Base-by-base conservation (phyloP, 176 grass and related monocot species). In the Carex kokanica region DNA sequence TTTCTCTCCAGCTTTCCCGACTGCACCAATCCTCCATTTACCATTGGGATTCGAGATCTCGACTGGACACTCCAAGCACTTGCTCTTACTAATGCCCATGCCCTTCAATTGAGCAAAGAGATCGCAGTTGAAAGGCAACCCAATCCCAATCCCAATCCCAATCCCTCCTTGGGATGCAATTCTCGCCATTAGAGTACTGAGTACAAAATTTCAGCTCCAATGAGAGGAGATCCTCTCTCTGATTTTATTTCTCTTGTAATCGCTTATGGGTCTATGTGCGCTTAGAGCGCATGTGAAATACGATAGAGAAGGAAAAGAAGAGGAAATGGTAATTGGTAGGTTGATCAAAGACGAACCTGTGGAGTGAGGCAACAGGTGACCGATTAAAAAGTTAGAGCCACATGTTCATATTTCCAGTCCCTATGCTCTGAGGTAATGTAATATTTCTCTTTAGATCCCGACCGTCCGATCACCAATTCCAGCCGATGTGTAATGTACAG, bases 81-180 rank as follows among this genome's bases (percentile, higher is more conserved):
- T 82, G 24, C 61, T 81, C 64, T 80, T 73, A 4, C 78, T 47
- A 58, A 60, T 25, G 12, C 68, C 36, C 12, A 60, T 25, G 12
- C 68, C 36, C 12, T 21, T 64, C n/a, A 69, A 83, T 36, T 59
- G 83, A 16, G 80, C 32, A 82, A 40, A 55, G 23, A 82, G 47
- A 51, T 86, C 83, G 54, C 71, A 84, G 47, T 38, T 74, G 32
- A 84, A 79, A 60, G 51, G 80, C 79, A 90, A 82, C 51, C 63
- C 72, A 41, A 90, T 38, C 21, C 84, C 64, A 27, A 27, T 27
- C 27, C 27, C 27, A 27, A 27, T 27, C 27, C 27, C 27, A 2
- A 27, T 38, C 21, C 84, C 64, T 18, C 88, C 78, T 58, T 86
- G 84, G 25, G 81, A 79, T 80, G 88, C 23, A 64, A 90, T 67